Percentiles rank a stretch among this genome's conserved stretches.
These are phyloP conservation scores for Botrytis squamosa DNA, from an alignment of 2,329 filamentous ascomycete genomes.

Conservation along the genomic window DNA sequence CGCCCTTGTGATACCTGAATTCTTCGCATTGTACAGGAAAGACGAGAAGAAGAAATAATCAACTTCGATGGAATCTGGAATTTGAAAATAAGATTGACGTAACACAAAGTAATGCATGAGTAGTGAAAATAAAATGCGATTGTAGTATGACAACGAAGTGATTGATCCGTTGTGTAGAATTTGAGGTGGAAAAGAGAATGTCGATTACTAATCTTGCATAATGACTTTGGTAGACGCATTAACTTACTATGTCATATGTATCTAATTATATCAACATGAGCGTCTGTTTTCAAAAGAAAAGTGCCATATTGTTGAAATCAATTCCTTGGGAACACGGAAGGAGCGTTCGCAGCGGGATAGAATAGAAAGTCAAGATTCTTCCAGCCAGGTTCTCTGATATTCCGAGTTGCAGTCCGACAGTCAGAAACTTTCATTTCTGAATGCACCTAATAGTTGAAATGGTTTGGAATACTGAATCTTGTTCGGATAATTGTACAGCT, in stretches of 20 bases:
- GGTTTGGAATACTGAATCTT: background rate
- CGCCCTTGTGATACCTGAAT: background rate
- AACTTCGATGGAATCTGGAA: background rate
- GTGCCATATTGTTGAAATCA: background rate
- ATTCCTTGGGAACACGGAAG: background rate
- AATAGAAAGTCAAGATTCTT: background rate
- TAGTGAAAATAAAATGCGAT: background rate
- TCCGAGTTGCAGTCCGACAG: background rate
- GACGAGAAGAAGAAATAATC: background rate
- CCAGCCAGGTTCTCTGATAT: background rate
- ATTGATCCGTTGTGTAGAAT: background rate
- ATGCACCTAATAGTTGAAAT: background rate
- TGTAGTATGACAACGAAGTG: background rate
- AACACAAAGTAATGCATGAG: background rate
- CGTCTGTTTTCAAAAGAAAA: background rate
- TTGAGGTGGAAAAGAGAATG: background rate
- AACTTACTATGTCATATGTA: background rate
- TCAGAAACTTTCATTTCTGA: background rate
- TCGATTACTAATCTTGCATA: background rate
- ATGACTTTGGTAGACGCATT: background rate
- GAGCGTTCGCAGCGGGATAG: background rate
- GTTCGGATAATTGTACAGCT: background rate
- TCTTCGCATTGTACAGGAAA: background rate
- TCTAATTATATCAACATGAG: background rate
- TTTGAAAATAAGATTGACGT: background rate